Evolutionary conservation across 495 filamentous ascomycete species (phyloP), one percentile per base, ranked within the genome.

Genomic region (Talaromyces stipitatus): DNA sequence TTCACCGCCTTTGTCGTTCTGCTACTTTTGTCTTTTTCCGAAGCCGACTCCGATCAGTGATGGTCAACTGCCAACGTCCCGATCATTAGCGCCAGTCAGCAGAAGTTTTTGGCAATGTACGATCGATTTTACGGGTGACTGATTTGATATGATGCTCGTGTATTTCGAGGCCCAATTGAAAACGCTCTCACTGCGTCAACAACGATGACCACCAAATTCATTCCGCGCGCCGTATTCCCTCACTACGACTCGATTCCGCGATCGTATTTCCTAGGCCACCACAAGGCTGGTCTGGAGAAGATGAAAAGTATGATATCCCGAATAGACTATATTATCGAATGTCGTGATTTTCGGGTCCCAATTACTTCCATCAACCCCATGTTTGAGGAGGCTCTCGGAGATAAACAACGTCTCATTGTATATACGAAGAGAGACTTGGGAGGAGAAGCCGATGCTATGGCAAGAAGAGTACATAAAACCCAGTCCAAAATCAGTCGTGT

Each of bases 201-300:
- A 28, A 41, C 54, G 32, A 55, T 55, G 53, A 38, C 53, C 53
- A 20, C 53, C 50, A 66, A 70, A 41, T 97, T 97, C 69, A 61
- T 85, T 16, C 90, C 95, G 1, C 89, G 94, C 56, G 66, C 70
- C 38, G 67, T 73, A 8, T 97, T 94, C 69, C 85, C 85, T 2
- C 66, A 74, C 29, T 75, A 84, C 66, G 79, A 86, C 55, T 82
- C 82, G 30, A 84, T 97, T 56, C 87, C 89, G 12, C 83, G 89
- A 23, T 94, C 95, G 56, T 99, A 97, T 76, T 99, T 87, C 78
- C 83, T 97, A n/a, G 94, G 94, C 56, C 94, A 99, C 69, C 94
- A 99, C 76, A 78, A 80, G 45, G 78, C 87, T 32, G 94, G 88
- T n/a, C 76, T 97, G 20, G 74, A 74, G 18, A 86, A 87, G 67